phyloP scores from a whole-genome alignment of 345 rosid species.

The Populus deltoides region DNA sequence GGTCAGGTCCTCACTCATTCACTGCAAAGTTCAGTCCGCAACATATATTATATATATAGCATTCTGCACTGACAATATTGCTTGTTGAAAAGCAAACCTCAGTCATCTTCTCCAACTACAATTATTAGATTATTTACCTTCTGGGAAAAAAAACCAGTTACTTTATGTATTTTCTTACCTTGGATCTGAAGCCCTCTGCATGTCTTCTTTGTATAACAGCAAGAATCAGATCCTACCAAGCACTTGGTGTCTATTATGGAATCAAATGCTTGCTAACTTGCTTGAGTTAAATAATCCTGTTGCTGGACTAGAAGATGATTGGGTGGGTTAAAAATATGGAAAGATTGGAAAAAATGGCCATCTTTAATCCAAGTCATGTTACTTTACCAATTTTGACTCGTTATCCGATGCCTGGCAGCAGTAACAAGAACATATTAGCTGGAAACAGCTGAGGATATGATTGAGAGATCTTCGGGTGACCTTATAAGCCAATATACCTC shows the following conservation, averaged over 20 bases:
- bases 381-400: not conserved
- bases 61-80: not conserved
- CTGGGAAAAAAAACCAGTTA: not conserved
- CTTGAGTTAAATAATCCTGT: not conserved
- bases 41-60: not conserved
- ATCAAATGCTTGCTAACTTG: not conserved
- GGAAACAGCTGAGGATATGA: not conserved
- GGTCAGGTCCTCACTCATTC: not conserved
- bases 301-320: not conserved
- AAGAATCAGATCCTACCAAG: not conserved
- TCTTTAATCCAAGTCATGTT: not conserved
- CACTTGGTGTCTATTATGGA: not conserved
- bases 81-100: not conserved
- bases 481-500: too few species aligned
- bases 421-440: not conserved
- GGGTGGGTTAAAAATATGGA: not conserved
- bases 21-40: not conserved
- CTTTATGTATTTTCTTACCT: not conserved
- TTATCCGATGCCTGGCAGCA: not conserved
- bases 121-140: not conserved
- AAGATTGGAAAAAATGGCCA: not conserved
- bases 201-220: not conserved
- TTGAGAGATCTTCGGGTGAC: too few species aligned
- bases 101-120: not conserved
- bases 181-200: conserved; percentile 4